These are phyloP conservation scores for Orbilia brochopaga DNA, from an alignment of 2,329 filamentous ascomycete species.

Conservation along the genomic window DNA sequence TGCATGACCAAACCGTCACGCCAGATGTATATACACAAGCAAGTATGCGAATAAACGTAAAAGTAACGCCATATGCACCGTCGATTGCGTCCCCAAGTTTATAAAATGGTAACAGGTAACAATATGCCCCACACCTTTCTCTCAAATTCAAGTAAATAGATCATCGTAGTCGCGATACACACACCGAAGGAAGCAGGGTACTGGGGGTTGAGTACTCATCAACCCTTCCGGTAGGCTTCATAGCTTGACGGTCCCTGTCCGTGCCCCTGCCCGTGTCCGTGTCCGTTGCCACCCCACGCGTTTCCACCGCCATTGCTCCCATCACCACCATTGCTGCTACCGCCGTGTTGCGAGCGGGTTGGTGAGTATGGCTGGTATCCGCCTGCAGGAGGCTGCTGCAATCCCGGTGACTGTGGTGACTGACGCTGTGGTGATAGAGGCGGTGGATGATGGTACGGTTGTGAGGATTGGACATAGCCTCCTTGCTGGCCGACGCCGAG, in stretches of 20 bases:
- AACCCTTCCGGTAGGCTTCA: slow-evolving; percentile 39
- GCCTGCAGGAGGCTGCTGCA: slow-evolving; percentile 71
- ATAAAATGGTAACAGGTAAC: too few relatives aligned
- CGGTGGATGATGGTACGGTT: background rate
- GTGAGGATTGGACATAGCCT: background rate
- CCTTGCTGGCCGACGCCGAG: background rate
- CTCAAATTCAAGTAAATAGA: too few relatives aligned
- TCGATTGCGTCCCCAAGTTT: too few relatives aligned
- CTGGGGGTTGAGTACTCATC: too few relatives aligned
- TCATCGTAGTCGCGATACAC: too few relatives aligned
- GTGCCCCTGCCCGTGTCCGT: slow-evolving; percentile 57
- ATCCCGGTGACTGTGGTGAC: slow-evolving; percentile 69
- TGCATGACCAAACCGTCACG: background rate
- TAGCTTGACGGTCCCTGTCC: slow-evolving; percentile 54
- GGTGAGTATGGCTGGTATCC: slow-evolving; percentile 60
- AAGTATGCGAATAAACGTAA: background rate
- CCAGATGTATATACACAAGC: background rate
- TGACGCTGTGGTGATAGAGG: slow-evolving; percentile 1
- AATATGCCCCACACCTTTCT: too few relatives aligned
- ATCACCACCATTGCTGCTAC: background rate
- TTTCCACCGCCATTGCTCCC: background rate
- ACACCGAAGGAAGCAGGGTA: too few relatives aligned
- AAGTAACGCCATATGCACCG: too few relatives aligned
- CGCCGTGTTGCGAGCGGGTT: too few relatives aligned
- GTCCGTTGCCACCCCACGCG: slow-evolving; percentile 40